Evolutionary conservation across 768 basidiomycete species (phyloP).

Genomic region (Termitomyces titanicus): DNA sequence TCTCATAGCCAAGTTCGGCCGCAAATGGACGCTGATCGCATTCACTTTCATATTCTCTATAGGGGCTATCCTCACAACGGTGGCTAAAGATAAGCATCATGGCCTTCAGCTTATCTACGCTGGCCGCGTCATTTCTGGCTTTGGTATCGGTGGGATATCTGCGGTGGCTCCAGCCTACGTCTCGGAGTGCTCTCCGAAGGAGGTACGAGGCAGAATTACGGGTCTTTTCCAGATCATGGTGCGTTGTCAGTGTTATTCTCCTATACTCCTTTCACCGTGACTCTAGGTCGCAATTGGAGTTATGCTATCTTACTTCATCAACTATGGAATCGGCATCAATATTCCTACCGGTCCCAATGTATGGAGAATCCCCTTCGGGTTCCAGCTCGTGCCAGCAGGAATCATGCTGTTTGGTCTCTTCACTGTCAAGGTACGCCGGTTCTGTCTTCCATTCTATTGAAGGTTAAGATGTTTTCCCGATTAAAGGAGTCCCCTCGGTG

Average conservation of each 20-base stretch:
- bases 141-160: slow-evolving; percentile 80
- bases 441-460: neutral
- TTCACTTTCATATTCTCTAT: slow-evolving; percentile 64
- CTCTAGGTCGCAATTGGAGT: slow-evolving; percentile 69
- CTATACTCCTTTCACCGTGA: neutral
- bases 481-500: slow-evolving; percentile 70
- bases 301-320: slow-evolving; percentile 82
- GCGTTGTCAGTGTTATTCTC: neutral
- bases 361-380: slow-evolving; percentile 72
- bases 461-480: neutral
- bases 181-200: slow-evolving; percentile 83
- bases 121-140: slow-evolving; percentile 75
- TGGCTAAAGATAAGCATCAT: slow-evolving; percentile 46
- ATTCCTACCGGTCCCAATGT: slow-evolving; percentile 42
- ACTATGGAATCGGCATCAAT: slow-evolving; percentile 60
- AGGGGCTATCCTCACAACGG: slow-evolving; percentile 73
- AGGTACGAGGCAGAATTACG: slow-evolving; percentile 82
- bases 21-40: slow-evolving; percentile 56
- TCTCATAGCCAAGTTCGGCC: slow-evolving; percentile 54
- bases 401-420: slow-evolving; percentile 66
- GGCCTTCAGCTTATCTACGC: slow-evolving; percentile 72
- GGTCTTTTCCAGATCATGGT: slow-evolving; percentile 87
- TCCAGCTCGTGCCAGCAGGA: slow-evolving; percentile 64
- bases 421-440: slow-evolving; percentile 48
- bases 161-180: slow-evolving; percentile 86